Base-by-base conservation (phyloP, 2,329 filamentous ascomycete genomes). In the Leptographium wingfieldii region DNA sequence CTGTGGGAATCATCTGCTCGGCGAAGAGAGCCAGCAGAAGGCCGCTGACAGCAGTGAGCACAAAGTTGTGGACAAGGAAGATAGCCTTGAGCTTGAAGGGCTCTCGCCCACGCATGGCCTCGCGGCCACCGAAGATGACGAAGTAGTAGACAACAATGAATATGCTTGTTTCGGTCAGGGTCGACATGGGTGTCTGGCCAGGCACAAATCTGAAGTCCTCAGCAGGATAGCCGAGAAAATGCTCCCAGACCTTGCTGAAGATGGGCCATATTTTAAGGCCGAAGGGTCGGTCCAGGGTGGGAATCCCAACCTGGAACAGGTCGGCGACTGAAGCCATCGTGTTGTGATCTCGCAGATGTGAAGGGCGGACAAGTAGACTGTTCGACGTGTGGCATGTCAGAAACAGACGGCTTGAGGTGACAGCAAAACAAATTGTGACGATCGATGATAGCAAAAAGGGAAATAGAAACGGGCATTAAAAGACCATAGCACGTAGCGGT, bases 1-100 rank as follows among this genome's bases (percentile, higher is more conserved):
- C 73, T 22, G 87, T 95, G 54, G 92, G 89, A 60, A 96, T 77
- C 64, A 99, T 78, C 77, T 97, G 89, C 80, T 97, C 94, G 67
- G 91, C 76, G 73, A 95, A 97, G 67, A 99, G 84, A 60, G 79
- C 86, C 69, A 99, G 75, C 58, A 99, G 82, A 57, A 84, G 79
- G 62, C 77, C 87, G 72, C 90, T 95, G 77, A 96, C 90, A 66
- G 83, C 77, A 55, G 92, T 97, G 70, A 99, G 79, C 77, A 92
- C 85, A 69, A 97, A 87, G 81, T 99, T 99, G 84, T 99, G 92
- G 71, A 96, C 82, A 77, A 96, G 88, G 81, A 97, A 97, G 61
- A 94, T 78, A 19, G 81, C 78, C 79, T 90, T 94, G 70, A 97
- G 83, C 81, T 95, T 89, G 77, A 94, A 87, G 27, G 92, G 81